Evolutionary conservation across 495 filamentous ascomycete genomes (phyloP), one percentile per base, ranked within the genome.

Genomic region (Trichocladium antarcticum): DNA sequence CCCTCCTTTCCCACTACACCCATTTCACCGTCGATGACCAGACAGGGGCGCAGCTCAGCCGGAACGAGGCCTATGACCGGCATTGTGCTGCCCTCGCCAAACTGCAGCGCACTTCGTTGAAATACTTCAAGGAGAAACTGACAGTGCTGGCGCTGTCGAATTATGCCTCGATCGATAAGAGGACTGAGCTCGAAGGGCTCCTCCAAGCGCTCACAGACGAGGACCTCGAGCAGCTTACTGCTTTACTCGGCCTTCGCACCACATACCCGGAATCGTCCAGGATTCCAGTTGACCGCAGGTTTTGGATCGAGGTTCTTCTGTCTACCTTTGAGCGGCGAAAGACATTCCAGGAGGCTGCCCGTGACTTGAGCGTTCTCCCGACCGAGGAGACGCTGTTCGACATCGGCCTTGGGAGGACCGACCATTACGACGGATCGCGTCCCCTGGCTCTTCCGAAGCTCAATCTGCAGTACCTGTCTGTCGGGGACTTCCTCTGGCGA

Each of bases 401-500:
- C 44, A 70, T 77, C 39, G 78, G 82, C n/a, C 73, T 95, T 27
- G 64, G 92, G 50, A 78, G 90, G 39, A 90, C 90, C 49, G 89
- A 95, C 57, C 76, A 75, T 11, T 99, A 96, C 53, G 81, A 94
- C 63, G 92, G 90, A 32, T 88, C 89, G 31, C 78, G 79, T 21
- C 89, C 92, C 9, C 72, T 99, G 40, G 87, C 92, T 6, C 81
- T 99, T 44, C 92, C 92, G 2, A 99, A 97, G 56, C 68, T 97
- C 42, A 97, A 95, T 59, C 74, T 99, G 35, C 92, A 97, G 57
- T 97, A 99, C 62, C 75, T 99, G 21, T 90, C 87, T 7, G 78
- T 95, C 29, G 89, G 92, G 4, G 92, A 99, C 62, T 97, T 97
- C 56, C 75, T 99, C 9, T 97, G 87, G 87, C 76, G 92, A 32